These are phyloP conservation scores for Alternaria solani DNA, from an alignment of 2,329 filamentous ascomycete genomes.

Conservation along the genomic window DNA sequence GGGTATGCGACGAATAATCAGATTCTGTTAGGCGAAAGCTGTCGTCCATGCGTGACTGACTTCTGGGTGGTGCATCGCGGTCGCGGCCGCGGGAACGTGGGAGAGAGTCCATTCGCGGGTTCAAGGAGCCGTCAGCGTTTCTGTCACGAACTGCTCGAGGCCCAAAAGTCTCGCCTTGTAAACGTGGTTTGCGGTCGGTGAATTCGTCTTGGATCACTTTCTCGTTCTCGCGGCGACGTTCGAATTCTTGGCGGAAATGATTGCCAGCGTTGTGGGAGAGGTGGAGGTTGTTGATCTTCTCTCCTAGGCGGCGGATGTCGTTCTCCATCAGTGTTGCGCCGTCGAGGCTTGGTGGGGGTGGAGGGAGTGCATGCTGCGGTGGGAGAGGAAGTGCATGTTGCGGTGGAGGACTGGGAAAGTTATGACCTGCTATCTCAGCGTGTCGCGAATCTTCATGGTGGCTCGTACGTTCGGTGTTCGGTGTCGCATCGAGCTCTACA, in stretches of 20 bases:
- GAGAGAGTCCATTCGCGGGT: constrained; percentile 15
- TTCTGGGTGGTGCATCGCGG: constrained; percentile 1
- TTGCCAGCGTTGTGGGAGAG: constrained; percentile 19
- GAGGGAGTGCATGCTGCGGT: constrained; percentile 19
- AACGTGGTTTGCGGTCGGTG: constrained; percentile 21
- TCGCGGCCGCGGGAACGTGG: constrained; percentile 1
- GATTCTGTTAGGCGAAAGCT: constrained; percentile 11
- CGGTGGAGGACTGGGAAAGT: constrained; percentile 15
- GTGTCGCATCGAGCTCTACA: constrained; percentile 43
- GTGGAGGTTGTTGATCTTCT: constrained; percentile 45
- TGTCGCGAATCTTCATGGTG: neutral
- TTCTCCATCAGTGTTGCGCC: constrained; percentile 34
- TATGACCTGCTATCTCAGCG: constrained; percentile 5
- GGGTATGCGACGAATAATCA: constrained; percentile 7
- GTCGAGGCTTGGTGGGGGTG: constrained; percentile 25
- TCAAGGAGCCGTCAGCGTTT: neutral
- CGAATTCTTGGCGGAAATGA: constrained; percentile 25
- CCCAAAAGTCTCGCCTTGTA: constrained; percentile 14
- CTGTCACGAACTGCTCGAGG: constrained; percentile 2
- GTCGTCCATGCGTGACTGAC: constrained; percentile 9
- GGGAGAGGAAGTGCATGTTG: constrained; percentile 18
- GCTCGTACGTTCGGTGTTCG: constrained; percentile 1
- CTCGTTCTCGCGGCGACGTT: constrained; percentile 39
- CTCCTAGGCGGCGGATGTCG: constrained; percentile 41
- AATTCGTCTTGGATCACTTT: constrained; percentile 40